phyloP scores from a whole-genome alignment of 192 early-diverging fungal species.

The Backusella sp. region DNA sequence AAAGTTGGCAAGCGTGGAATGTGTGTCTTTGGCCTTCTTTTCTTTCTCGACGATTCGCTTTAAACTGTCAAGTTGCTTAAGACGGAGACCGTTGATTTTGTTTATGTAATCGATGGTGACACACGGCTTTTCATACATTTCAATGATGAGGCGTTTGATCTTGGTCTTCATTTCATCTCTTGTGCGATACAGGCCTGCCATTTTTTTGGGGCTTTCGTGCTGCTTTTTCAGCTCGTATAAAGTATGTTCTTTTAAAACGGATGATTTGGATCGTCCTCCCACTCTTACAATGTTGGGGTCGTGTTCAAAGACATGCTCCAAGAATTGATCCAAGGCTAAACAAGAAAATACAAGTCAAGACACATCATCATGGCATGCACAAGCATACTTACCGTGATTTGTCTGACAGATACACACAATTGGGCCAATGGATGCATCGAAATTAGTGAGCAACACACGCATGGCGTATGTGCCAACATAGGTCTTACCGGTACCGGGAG shows the following conservation, averaged over 20 bases:
- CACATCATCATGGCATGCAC: neutral
- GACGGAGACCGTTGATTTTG: constrained; percentile 26
- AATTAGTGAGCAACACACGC: constrained; percentile 42
- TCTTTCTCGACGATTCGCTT: constrained; percentile 33
- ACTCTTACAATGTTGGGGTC: constrained; percentile 47
- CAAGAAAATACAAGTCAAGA: neutral
- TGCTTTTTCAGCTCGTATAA: constrained; percentile 40
- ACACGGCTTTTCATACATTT: constrained; percentile 46
- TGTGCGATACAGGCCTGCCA: constrained; percentile 22
- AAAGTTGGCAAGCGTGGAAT: neutral
- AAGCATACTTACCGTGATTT: constrained; percentile 46
- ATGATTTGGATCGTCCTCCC: constrained; percentile 49
- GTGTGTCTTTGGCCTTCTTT: neutral
- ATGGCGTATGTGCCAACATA: constrained; percentile 51
- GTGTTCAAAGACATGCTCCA: constrained; percentile 42
- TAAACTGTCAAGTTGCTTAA: constrained; percentile 40
- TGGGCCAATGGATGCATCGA: constrained; percentile 26
- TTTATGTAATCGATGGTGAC: constrained; percentile 36
- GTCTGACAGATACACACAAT: constrained; percentile 59
- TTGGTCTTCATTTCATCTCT: constrained; percentile 30
- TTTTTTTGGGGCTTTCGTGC: constrained; percentile 25
- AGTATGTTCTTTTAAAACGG: constrained; percentile 26
- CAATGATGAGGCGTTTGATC: constrained; percentile 34
- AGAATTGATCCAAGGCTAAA: constrained; percentile 39
- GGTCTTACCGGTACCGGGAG: constrained; percentile 62